Evolutionary conservation across 306 rosid species (phyloP).

Genomic region (Lathyrus oleraceus): DNA sequence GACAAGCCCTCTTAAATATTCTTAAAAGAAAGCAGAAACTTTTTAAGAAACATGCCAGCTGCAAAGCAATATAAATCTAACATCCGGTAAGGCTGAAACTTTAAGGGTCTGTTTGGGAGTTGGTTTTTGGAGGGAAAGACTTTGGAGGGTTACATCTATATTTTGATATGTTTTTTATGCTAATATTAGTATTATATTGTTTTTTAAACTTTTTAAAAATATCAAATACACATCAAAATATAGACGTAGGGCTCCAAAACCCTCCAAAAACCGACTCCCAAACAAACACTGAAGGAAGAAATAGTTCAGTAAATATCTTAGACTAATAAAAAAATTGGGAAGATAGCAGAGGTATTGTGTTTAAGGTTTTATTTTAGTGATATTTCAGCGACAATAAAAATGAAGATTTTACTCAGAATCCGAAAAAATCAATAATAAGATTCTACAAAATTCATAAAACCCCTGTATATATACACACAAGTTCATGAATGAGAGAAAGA

Average conservation of each 20-base stretch:
- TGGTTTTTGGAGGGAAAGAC: no score
- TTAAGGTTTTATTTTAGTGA: not conserved
- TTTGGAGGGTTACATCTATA: no score
- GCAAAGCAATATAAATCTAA: not conserved
- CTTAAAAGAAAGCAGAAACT: not conserved
- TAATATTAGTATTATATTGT: no score
- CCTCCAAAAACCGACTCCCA: no score
- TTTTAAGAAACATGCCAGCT: conserved; percentile 1
- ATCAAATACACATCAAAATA: no score
- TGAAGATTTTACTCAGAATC: not conserved
- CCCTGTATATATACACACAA: not conserved
- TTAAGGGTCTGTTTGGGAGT: not conserved
- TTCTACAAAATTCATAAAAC: not conserved
- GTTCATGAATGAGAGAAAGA: not conserved
- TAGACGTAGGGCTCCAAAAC: no score
- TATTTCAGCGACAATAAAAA: not conserved
- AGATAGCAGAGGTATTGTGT: not conserved
- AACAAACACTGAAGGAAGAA: no score
- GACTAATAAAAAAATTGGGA: not conserved
- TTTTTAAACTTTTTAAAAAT: no score
- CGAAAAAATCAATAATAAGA: not conserved
- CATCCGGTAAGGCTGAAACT: not conserved
- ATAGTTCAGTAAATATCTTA: not conserved
- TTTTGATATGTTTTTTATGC: no score
- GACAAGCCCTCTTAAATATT: not conserved